These are phyloP conservation scores for Quercus ilex DNA, from an alignment of 306 rosid genomes.

Conservation along the genomic window DNA sequence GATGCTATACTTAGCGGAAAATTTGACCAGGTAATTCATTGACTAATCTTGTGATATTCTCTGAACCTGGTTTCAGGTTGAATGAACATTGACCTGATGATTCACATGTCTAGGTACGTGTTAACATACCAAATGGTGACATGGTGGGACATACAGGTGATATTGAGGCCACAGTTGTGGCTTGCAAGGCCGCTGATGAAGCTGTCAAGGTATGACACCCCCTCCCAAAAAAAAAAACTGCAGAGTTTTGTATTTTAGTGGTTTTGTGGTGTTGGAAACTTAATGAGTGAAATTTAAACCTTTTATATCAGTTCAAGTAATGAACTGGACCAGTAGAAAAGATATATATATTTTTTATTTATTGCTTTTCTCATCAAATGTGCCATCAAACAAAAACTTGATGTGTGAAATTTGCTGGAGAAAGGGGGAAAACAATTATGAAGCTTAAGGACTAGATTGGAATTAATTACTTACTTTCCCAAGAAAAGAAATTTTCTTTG, in stretches of 20 bases:
- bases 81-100: not conserved
- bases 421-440: no score
- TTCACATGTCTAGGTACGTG: slow-evolving; percentile 63
- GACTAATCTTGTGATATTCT: not conserved
- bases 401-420: no score
- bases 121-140: slow-evolving; percentile 95
- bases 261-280: not conserved
- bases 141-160: slow-evolving; percentile 99
- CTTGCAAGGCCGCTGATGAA: slow-evolving; percentile 94
- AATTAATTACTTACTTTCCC: not conserved
- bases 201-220: slow-evolving; percentile 74
- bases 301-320: not conserved
- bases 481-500: not conserved
- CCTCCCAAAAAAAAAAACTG: no score
- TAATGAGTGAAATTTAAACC: not conserved
- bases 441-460: not conserved
- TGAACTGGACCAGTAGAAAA: not conserved
- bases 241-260: not conserved
- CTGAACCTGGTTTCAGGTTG: slow-evolving; percentile 2
- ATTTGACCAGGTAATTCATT: slow-evolving; percentile 57
- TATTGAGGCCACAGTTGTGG: slow-evolving; percentile 87
- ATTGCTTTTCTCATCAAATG: not conserved
- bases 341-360: not conserved
- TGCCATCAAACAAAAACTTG: not conserved
- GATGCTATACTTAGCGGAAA: slow-evolving; percentile 84